phyloP scores from a whole-genome alignment of 306 rosid species.

The Quercus mongolica region DNA sequence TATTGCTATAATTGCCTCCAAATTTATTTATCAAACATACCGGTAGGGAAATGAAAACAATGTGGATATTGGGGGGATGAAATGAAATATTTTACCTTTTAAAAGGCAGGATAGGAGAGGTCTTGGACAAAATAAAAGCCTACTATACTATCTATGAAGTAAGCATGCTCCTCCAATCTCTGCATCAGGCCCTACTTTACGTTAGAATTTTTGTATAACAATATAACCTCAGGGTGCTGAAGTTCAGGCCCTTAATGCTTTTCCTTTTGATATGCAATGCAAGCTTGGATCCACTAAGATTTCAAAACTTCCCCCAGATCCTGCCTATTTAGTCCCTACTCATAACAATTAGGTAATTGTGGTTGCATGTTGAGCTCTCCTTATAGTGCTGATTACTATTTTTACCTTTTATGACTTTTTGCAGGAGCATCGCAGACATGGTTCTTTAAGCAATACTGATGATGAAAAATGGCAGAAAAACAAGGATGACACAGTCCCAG shows the following conservation, averaged over 20 bases:
- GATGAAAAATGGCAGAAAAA: conserved; percentile 16
- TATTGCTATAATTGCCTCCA: neutral
- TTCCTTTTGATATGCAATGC: no score
- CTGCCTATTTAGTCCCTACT: neutral
- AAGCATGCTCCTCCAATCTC: neutral
- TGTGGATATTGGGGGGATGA: no score
- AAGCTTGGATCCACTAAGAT: neutral
- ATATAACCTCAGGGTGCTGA: no score
- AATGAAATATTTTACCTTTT: neutral
- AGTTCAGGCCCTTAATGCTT: no score
- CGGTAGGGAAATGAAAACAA: neutral
- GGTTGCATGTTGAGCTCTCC: neutral
- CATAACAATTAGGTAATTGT: neutral
- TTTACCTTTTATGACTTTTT: conserved; percentile 20
- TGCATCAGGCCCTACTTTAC: neutral
- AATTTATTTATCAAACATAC: neutral
- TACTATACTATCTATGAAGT: neutral
- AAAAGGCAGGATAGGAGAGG: neutral
- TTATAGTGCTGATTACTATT: conserved; percentile 1
- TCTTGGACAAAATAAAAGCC: neutral
- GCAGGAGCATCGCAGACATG: conserved; percentile 30
- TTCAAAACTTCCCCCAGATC: neutral
- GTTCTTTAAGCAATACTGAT: neutral
- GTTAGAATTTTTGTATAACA: neutral
- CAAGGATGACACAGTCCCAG: neutral